These are phyloP conservation scores for Apostasia ramifera DNA, from an alignment of 106 monocot genomes.

Conservation along the genomic window DNA sequence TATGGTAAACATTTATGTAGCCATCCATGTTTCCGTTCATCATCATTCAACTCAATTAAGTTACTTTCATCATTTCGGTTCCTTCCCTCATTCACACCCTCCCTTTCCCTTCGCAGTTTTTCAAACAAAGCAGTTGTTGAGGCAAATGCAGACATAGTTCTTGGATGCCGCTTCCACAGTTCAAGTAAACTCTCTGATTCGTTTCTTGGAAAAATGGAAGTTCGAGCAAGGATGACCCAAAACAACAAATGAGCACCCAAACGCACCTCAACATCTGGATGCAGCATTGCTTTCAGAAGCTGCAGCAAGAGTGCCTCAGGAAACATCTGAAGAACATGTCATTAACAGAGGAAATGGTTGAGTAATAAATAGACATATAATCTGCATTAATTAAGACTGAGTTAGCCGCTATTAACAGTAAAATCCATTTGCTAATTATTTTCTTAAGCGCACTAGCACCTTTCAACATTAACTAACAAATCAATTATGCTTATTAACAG, in stretches of 20 bases:
- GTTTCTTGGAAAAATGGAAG: constrained; percentile 32
- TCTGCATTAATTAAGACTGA: no score
- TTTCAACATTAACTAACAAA: no score
- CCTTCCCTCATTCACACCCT: constrained; percentile 39
- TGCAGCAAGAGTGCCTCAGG: constrained; percentile 79
- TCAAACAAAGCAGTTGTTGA: constrained; percentile 87
- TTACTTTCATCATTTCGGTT: constrained; percentile 27
- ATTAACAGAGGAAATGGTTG: background rate
- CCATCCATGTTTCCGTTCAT: constrained; percentile 34
- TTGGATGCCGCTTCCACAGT: constrained; percentile 54
- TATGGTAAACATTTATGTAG: constrained; percentile 48
- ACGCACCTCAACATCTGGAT: constrained; percentile 86
- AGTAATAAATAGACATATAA: no score
- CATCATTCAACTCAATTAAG: constrained; percentile 30
- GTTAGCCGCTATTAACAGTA: no score
- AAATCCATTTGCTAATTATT: no score
- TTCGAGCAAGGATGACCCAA: constrained; percentile 60
- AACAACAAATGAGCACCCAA: constrained; percentile 80
- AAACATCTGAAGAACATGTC: constrained; percentile 46
- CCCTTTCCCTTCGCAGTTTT: constrained; percentile 82
- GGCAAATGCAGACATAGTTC: constrained; percentile 76
- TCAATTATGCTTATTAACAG: no score
- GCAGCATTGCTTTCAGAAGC: constrained; percentile 82
- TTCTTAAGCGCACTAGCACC: no score
- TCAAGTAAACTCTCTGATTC: constrained; percentile 47